phyloP scores from a whole-genome alignment of 495 filamentous ascomycete species.

The Penicillium maclennaniae region DNA sequence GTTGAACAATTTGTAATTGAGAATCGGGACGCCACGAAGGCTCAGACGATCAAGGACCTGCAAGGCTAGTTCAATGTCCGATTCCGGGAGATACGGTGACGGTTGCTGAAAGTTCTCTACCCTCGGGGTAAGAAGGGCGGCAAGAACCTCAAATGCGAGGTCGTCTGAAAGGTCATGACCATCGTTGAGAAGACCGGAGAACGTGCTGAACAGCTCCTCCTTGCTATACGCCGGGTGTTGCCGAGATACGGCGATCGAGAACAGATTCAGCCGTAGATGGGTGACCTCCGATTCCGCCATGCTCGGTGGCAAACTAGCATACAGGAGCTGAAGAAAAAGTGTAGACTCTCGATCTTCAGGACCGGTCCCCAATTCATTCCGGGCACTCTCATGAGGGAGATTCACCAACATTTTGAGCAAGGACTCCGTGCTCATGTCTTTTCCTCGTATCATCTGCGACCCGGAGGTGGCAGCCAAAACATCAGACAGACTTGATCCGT shows the following conservation, averaged over 20 bases:
- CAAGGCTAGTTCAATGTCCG: slow-evolving; percentile 37
- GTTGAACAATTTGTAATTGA: slow-evolving; percentile 43
- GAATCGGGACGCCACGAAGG: slow-evolving; percentile 38
- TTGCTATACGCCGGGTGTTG: slow-evolving; percentile 39
- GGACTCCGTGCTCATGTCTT: slow-evolving; percentile 15
- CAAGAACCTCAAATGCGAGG: slow-evolving; percentile 34
- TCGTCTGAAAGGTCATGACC: slow-evolving; percentile 34
- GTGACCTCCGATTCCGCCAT: slow-evolving; percentile 30
- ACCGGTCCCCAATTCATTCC: slow-evolving; percentile 37
- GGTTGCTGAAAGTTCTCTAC: not conserved
- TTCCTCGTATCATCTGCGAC: slow-evolving; percentile 2
- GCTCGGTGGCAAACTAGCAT: slow-evolving; percentile 27
- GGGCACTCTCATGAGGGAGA: slow-evolving; percentile 27
- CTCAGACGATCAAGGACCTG: slow-evolving; percentile 45
- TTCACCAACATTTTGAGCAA: slow-evolving; percentile 35
- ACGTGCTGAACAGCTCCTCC: slow-evolving; percentile 24
- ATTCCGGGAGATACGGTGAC: slow-evolving; percentile 16
- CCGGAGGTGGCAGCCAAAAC: not conserved
- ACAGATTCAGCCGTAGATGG: slow-evolving; percentile 31
- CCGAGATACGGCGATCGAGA: slow-evolving; percentile 33
- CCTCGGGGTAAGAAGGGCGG: slow-evolving; percentile 32
- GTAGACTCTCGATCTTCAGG: slow-evolving; percentile 43
- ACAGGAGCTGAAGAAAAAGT: slow-evolving; percentile 45
- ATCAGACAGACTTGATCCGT: not conserved
- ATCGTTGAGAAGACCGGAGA: slow-evolving; percentile 28